Percentiles rank a stretch among this genome's conserved stretches.
These are phyloP conservation scores for Ceratobasidium sp. DNA, from an alignment of 1,284 basidiomycete species.

Conservation along the genomic window DNA sequence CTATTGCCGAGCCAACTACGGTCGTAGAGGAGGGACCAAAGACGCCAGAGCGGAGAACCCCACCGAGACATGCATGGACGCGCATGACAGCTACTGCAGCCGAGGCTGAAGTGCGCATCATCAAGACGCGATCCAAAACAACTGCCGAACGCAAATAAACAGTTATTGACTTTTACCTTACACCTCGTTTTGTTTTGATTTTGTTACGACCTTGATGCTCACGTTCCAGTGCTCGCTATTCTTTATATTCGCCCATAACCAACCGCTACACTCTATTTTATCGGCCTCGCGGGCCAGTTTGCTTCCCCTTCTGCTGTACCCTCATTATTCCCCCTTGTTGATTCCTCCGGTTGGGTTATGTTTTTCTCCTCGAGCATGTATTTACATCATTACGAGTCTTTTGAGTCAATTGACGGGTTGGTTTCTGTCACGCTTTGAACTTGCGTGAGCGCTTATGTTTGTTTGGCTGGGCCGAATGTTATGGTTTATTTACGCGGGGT, in stretches of 20 bases:
- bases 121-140: conserved; percentile 40
- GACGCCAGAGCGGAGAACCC: conserved; percentile 35
- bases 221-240: neutral
- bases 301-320: neutral
- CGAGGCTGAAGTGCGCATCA: conserved; percentile 15
- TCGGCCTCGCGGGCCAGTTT: conserved; percentile 12
- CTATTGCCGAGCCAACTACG: neutral
- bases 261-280: conserved; percentile 24
- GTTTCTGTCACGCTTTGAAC: neutral
- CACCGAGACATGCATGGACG: conserved; percentile 4
- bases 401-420: conserved; percentile 10
- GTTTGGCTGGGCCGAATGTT: too few species aligned
- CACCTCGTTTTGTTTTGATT: neutral
- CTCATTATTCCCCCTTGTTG: neutral
- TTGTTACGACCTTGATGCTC: conserved; percentile 17
- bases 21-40: conserved; percentile 11
- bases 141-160: conserved; percentile 7
- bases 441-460: too few species aligned
- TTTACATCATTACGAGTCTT: conserved; percentile 23
- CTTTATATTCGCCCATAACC: conserved; percentile 17
- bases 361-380: conserved; percentile 16
- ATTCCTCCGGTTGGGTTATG: neutral
- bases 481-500: too few species aligned
- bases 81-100: neutral
- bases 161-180: neutral